Evolutionary conservation across 345 rosid species (phyloP).

Genomic region (Leavenworthia alabamica): DNA sequence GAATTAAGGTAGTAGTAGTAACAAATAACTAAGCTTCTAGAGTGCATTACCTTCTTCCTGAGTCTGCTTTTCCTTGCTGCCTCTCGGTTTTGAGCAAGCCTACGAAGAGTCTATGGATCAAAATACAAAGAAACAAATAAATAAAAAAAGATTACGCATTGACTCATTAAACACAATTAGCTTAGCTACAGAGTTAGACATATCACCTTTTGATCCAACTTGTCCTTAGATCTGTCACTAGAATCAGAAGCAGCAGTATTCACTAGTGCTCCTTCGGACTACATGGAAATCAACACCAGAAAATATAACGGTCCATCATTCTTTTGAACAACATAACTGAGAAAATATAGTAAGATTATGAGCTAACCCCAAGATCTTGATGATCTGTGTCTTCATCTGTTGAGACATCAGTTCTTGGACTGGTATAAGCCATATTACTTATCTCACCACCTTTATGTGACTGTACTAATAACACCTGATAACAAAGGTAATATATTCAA

Average conservation of each 20-base stretch:
- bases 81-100: slow-evolving; percentile 98
- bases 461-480: slow-evolving; percentile 35
- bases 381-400: slow-evolving; percentile 91
- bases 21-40: not conserved
- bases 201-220: slow-evolving; percentile 89
- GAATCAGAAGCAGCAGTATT: slow-evolving; percentile 68
- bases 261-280: slow-evolving; percentile 62
- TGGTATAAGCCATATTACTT: slow-evolving; percentile 77
- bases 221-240: slow-evolving; percentile 87
- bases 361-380: slow-evolving; percentile 66
- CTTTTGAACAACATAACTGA: not conserved
- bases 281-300: slow-evolving; percentile 27
- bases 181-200: slow-evolving; percentile 12
- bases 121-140: slow-evolving; percentile 17
- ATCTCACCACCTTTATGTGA: slow-evolving; percentile 44
- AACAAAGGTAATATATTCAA: slow-evolving; percentile 29
- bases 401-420: slow-evolving; percentile 86
- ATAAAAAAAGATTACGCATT: not conserved
- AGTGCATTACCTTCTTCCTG: slow-evolving; percentile 67
- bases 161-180: not conserved
- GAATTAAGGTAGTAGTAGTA: not conserved
- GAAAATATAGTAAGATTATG: not conserved
- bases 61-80: slow-evolving; percentile 97
- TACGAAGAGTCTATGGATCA: slow-evolving; percentile 72
- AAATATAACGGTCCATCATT: not conserved